These are phyloP conservation scores for Podospora pseudopauciseta DNA, from an alignment of 495 filamentous ascomycete species.

Conservation along the genomic window DNA sequence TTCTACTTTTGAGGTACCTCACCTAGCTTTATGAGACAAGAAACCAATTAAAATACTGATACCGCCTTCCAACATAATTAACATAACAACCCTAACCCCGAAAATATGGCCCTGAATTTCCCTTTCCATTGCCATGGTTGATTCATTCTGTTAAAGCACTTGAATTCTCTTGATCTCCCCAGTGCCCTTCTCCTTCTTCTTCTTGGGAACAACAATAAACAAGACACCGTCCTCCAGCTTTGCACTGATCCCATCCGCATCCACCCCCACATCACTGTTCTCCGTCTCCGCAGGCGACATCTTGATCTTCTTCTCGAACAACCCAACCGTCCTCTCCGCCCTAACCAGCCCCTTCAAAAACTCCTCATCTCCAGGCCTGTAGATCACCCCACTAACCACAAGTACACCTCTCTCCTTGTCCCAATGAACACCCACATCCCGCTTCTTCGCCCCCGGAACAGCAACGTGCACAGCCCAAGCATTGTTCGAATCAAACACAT, in stretches of 20 bases:
- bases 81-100: neutral
- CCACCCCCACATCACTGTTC: slow-evolving; percentile 56
- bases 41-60: neutral
- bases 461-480: slow-evolving; percentile 67
- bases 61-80: neutral
- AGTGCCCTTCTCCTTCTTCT: slow-evolving; percentile 51
- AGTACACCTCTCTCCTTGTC: slow-evolving; percentile 63
- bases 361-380: slow-evolving; percentile 68
- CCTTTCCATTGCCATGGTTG: neutral
- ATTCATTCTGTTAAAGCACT: slow-evolving; percentile 40
- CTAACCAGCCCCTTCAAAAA: slow-evolving; percentile 60
- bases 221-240: slow-evolving; percentile 64
- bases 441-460: slow-evolving; percentile 71
- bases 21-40: too few relatives aligned
- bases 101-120: neutral
- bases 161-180: slow-evolving; percentile 58
- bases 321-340: slow-evolving; percentile 64
- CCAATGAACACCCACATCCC: slow-evolving; percentile 73
- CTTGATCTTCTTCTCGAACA: slow-evolving; percentile 67
- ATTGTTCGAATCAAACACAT: slow-evolving; percentile 66
- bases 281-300: slow-evolving; percentile 48
- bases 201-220: slow-evolving; percentile 57
- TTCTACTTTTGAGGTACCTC: neutral
- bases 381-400: slow-evolving; percentile 64
- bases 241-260: slow-evolving; percentile 62